Conservation (phyloP, 805 yeast genomes). For the Metschnikowia kofuensis region DNA sequence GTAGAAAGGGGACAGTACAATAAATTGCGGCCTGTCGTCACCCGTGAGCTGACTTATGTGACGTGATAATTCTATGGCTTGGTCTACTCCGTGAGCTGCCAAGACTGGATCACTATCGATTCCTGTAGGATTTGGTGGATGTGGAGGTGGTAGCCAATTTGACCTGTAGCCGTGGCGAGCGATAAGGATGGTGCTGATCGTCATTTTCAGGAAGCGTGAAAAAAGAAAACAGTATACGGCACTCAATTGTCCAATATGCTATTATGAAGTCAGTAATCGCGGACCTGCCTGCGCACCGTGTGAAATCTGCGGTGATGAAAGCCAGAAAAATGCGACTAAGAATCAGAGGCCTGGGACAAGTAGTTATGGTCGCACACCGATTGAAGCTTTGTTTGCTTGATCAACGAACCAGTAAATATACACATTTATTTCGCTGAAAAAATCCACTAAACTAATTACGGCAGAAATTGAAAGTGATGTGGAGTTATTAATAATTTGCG, state of each 20-base stretch:
- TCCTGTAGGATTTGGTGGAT: conserved; percentile 81
- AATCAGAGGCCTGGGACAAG: background rate
- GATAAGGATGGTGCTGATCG: conserved; percentile 58
- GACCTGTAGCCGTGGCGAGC: conserved; percentile 90
- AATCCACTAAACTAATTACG: too few species aligned
- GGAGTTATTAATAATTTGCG: too few species aligned
- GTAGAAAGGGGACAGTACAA: conserved; percentile 83
- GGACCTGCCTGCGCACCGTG: too few species aligned
- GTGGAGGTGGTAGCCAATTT: conserved; percentile 76
- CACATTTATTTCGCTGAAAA: too few species aligned
- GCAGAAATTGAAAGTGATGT: too few species aligned
- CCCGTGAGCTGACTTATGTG: conserved; percentile 44
- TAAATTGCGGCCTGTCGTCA: conserved; percentile 66
- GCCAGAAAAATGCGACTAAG: conserved; percentile 3
- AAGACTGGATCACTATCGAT: conserved; percentile 85
- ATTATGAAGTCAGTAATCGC: too few species aligned
- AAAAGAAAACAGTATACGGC: too few species aligned
- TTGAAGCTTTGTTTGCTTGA: too few species aligned
- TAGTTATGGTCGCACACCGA: too few species aligned
- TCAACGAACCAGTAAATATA: too few species aligned
- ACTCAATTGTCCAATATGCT: too few species aligned
- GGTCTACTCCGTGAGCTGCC: conserved; percentile 84
- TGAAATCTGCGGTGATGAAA: background rate
- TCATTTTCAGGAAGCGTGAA: conserved; percentile 18
- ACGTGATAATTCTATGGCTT: conserved; percentile 75